Percentiles rank a stretch among this genome's conserved stretches.
Conservation (phyloP, 2,329 filamentous ascomycete species). For the Chrysosporium keratinophilum region DNA sequence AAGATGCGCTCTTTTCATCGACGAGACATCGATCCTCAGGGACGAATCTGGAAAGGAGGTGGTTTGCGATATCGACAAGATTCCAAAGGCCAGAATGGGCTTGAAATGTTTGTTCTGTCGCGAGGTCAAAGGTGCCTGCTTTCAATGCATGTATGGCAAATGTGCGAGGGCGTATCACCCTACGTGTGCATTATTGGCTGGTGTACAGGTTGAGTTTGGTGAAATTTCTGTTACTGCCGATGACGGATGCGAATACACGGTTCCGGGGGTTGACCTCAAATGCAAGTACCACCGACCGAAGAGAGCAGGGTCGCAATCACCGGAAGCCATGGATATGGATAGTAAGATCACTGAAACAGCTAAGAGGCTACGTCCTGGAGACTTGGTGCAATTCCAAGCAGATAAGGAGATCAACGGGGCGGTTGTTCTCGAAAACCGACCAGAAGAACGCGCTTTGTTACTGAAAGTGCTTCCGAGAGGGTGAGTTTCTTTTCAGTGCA, state of each 20-base stretch:
- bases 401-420: conserved; percentile 85
- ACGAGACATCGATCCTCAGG: conserved; percentile 76
- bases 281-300: conserved; percentile 90
- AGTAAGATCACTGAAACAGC: conserved; percentile 59
- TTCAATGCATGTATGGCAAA: conserved; percentile 92
- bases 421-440: conserved; percentile 71
- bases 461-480: conserved; percentile 76
- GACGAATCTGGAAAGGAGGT: conserved; percentile 58
- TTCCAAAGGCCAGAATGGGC: conserved; percentile 77
- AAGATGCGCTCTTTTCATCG: conserved; percentile 79
- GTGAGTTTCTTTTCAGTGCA: conserved; percentile 42
- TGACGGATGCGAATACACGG: conserved; percentile 83
- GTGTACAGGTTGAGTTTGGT: conserved; percentile 81
- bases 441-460: conserved; percentile 62
- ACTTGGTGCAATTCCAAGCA: conserved; percentile 78
- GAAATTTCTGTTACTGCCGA: conserved; percentile 78
- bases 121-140: conserved; percentile 88
- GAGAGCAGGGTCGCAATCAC: conserved; percentile 64
- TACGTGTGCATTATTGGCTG: conserved; percentile 83
- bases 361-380: conserved; percentile 55
- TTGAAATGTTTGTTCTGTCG: conserved; percentile 93
- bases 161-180: conserved; percentile 89
- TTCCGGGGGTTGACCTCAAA: conserved; percentile 83
- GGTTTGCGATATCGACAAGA: conserved; percentile 66
- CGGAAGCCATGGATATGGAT: conserved; percentile 59